Conservation (phyloP, 192 early-diverging fungal genomes). For the Coemansia sp. region DNA sequence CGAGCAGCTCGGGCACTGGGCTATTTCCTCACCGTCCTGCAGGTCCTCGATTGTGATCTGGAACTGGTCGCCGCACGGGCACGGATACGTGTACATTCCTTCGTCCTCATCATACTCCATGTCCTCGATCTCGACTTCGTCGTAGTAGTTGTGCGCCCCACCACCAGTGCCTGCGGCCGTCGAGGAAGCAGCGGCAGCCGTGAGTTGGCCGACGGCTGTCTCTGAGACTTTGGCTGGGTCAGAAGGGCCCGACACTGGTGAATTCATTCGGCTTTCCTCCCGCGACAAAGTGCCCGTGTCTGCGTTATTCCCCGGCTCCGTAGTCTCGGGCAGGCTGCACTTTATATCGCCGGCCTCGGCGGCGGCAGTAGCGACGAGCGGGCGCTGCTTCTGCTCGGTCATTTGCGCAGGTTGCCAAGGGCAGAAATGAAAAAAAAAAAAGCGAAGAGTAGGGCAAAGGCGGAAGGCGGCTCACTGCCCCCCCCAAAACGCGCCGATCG, state of each 20-base stretch:
- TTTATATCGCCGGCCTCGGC: too few relatives aligned
- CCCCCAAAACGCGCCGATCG: too few relatives aligned
- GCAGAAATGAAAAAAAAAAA: background rate
- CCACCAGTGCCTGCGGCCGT: background rate
- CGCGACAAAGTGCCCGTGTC: too few relatives aligned
- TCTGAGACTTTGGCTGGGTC: background rate
- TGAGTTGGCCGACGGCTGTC: background rate
- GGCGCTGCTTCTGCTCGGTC: background rate
- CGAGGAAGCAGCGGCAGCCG: background rate
- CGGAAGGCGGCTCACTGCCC: background rate
- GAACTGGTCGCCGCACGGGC: constrained; percentile 95
- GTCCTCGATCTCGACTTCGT: constrained; percentile 47
- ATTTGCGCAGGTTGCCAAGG: background rate
- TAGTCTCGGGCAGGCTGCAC: too few relatives aligned
- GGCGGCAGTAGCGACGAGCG: too few relatives aligned
- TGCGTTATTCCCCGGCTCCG: too few relatives aligned
- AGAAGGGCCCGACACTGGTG: background rate
- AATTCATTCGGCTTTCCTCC: background rate
- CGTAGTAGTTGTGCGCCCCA: constrained; percentile 44
- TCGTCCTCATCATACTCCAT: constrained; percentile 42
- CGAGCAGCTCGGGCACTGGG: constrained; percentile 88
- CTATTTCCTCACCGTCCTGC: constrained; percentile 77
- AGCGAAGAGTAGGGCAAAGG: background rate
- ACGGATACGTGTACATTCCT: constrained; percentile 83
- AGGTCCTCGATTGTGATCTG: constrained; percentile 77